Percentiles rank a stretch among this genome's conserved stretches.
These are phyloP conservation scores for Russula sp. DNA, from an alignment of 768 basidiomycete genomes.

Conservation along the genomic window DNA sequence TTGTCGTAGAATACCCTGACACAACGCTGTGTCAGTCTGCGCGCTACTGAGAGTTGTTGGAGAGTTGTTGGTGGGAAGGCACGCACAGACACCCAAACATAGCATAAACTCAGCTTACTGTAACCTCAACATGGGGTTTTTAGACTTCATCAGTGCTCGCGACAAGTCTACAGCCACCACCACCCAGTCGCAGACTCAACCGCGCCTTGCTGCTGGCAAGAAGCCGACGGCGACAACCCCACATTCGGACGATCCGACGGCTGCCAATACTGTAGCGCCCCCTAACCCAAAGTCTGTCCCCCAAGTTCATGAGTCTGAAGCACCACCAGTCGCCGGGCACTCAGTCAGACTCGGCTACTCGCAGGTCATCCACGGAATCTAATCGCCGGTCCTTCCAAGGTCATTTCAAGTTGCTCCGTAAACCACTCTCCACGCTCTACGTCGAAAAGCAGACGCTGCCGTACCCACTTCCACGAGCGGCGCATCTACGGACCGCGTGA, in stretches of 20 bases:
- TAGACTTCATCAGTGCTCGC: conserved; percentile 6
- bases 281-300: neutral
- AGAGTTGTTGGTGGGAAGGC: neutral
- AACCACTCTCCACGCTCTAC: conserved; percentile 4
- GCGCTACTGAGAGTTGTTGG: too few species aligned
- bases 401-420: conserved; percentile 12
- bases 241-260: neutral
- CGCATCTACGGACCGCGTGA: neutral
- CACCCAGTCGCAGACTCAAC: neutral
- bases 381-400: conserved; percentile 18
- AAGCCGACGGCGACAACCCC: neutral
- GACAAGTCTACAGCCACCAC: conserved; percentile 4
- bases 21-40: too few species aligned
- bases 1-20: too few species aligned
- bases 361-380: neutral
- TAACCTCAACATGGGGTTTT: conserved; percentile 15
- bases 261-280: neutral
- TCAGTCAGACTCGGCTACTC: too few species aligned
- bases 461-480: neutral
- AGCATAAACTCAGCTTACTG: too few species aligned
- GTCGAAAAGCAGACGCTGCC: conserved; percentile 7
- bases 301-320: neutral
- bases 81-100: conserved; percentile 4
- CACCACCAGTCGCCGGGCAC: neutral
- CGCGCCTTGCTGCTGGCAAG: neutral